Evolutionary conservation across 2,329 filamentous ascomycete species (phyloP), one percentile per base, ranked within the genome.

Genomic region (Penicillium sclerotiorum): DNA sequence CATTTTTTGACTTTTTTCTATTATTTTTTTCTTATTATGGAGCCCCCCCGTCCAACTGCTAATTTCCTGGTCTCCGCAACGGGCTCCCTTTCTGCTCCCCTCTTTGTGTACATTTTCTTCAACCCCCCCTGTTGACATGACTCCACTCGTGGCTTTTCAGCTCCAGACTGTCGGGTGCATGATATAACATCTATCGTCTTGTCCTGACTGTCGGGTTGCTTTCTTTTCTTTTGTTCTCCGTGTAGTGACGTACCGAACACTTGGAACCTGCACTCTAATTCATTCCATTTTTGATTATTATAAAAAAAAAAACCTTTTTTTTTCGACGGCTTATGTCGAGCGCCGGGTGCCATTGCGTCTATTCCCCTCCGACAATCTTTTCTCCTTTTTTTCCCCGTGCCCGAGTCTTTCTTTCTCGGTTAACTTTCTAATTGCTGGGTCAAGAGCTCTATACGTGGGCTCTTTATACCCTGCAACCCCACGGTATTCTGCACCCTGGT

Each of bases 201-300:
- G n/a, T 23, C 30, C 17, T 22, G 8, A 11, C 21, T 38, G 25
- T 49, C 35, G 39, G 23, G 15, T 47, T n/a, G n/a, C 20, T 21
- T 37, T 22, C 23, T 40, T 45, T 30, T 5, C 27, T 28, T 21
- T 37, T 25, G 22, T 38, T 4, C 30, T 28, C 32, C 13, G 41
- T 39, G 44, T 33, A 39, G 45, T 52, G 49, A 52, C 49, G 49
- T 51, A 47, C 43, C 45, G n/a, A n/a, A n/a, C 38, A 43, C 45
- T 45, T 18, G 38, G 17, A 27, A 45, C 42, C 47, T 40, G 37
- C 45, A 40, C 43, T 40, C 20, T 45, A n/a, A n/a, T n/a, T n/a
- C n/a, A n/a, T n/a, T n/a, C n/a, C n/a, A n/a, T n/a, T n/a, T n/a
- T n/a, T n/a, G n/a, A n/a, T n/a, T n/a, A n/a, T n/a, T n/a, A n/a